A percentile compares a stretch with the other conserved stretches of the same genome.
Evolutionary conservation across 2,329 filamentous ascomycete species (phyloP).

Genomic region (Ophiostoma quercus): DNA sequence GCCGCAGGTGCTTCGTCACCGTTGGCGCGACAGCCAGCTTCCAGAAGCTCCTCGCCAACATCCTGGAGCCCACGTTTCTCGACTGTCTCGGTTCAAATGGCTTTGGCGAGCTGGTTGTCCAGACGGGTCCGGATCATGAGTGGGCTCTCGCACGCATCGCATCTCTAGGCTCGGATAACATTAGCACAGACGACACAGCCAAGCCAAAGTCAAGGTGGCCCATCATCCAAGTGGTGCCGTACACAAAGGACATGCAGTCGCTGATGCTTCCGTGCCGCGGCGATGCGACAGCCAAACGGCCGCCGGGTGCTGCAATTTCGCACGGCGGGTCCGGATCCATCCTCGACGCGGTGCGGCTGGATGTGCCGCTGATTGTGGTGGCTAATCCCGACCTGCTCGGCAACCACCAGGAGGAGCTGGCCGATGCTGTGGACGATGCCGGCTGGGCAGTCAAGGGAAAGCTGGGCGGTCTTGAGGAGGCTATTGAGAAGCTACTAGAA

Average conservation of each 20-base stretch:
- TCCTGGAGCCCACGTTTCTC: conserved; percentile 60
- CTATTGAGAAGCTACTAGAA: conserved; percentile 28
- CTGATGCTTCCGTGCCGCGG: conserved; percentile 55
- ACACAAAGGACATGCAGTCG: conserved; percentile 55
- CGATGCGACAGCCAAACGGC: conserved; percentile 33
- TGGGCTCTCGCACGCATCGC: conserved; percentile 42
- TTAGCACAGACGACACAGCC: neutral
- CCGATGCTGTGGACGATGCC: conserved; percentile 65
- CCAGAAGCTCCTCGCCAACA: conserved; percentile 60
- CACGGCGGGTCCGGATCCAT: conserved; percentile 93
- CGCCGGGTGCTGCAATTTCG: conserved; percentile 71
- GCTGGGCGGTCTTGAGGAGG: conserved; percentile 47
- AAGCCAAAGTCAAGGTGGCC: conserved; percentile 20
- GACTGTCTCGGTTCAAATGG: conserved; percentile 49
- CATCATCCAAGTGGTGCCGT: conserved; percentile 51
- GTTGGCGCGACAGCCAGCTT: conserved; percentile 90
- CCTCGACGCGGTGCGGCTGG: conserved; percentile 69
- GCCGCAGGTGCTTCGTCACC: conserved; percentile 68
- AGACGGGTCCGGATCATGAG: conserved; percentile 68
- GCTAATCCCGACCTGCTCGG: conserved; percentile 77
- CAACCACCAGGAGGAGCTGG: conserved; percentile 88
- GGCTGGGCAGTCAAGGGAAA: conserved; percentile 71
- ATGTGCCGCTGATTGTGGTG: conserved; percentile 78
- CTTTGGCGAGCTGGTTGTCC: conserved; percentile 70
- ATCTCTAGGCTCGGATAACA: conserved; percentile 30